These are phyloP conservation scores for Penicillium arizonense DNA, from an alignment of 495 filamentous ascomycete species.

Conservation along the genomic window DNA sequence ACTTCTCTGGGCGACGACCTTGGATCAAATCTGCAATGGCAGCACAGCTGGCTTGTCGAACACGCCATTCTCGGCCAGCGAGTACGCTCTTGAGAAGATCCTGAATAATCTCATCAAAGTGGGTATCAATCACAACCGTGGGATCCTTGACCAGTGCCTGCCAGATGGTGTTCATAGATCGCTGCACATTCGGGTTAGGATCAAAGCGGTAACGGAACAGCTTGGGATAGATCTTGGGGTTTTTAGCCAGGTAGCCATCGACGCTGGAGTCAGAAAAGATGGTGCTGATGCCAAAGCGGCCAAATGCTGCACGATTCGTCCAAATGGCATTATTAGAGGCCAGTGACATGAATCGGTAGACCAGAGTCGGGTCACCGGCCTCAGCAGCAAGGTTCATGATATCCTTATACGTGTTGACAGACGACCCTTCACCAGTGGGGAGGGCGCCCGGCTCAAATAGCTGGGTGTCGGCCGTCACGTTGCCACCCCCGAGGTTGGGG, in stretches of 20 bases:
- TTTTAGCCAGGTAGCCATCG: slow-evolving; percentile 64
- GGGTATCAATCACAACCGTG: slow-evolving; percentile 62
- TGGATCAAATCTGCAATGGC: slow-evolving; percentile 85
- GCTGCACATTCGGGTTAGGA: slow-evolving; percentile 86
- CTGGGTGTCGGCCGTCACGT: slow-evolving; percentile 83
- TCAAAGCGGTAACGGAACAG: slow-evolving; percentile 93
- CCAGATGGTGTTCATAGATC: slow-evolving; percentile 98
- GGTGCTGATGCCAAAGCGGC: slow-evolving; percentile 85
- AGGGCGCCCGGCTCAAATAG: slow-evolving; percentile 92
- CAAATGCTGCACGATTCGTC: slow-evolving; percentile 93
- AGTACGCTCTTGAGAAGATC: slow-evolving; percentile 83
- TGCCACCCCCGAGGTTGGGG: slow-evolving; percentile 64
- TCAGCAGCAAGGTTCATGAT: slow-evolving; percentile 92
- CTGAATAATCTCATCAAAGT: slow-evolving; percentile 83
- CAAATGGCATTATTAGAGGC: slow-evolving; percentile 93
- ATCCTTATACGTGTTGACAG: slow-evolving; percentile 90
- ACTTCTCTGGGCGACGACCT: slow-evolving; percentile 70
- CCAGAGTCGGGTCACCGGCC: slow-evolving; percentile 88
- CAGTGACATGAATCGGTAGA: slow-evolving; percentile 96
- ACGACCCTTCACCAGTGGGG: slow-evolving; percentile 85
- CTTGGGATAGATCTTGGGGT: slow-evolving; percentile 93
- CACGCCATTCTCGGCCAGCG: slow-evolving; percentile 82
- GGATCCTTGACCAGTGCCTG: slow-evolving; percentile 85
- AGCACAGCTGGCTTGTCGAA: slow-evolving; percentile 85
- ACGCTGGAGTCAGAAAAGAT: slow-evolving; percentile 86